phyloP scores from a whole-genome alignment of 108 stramenopile species.

The Parietichytrium sp. region DNA sequence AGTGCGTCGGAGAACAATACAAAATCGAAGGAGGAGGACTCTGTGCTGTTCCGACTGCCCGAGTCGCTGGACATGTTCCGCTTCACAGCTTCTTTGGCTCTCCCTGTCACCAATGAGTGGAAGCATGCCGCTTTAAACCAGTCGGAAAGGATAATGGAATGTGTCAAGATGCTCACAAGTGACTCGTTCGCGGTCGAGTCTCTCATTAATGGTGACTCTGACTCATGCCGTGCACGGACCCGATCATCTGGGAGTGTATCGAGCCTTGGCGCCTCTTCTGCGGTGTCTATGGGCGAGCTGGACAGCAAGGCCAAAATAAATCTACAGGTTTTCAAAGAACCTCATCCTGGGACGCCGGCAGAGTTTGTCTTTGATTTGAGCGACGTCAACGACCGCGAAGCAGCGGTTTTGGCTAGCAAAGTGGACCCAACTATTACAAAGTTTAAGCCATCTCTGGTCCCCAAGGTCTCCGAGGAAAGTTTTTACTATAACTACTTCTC shows the following conservation, averaged over 20 bases:
- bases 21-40: too few species aligned
- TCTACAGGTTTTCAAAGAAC: neutral
- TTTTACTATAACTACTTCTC: constrained; percentile 36
- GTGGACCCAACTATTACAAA: neutral
- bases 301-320: neutral
- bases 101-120: constrained; percentile 16
- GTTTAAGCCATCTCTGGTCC: constrained; percentile 26
- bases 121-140: neutral
- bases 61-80: neutral
- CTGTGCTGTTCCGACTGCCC: neutral
- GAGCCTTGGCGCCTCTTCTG: too few species aligned
- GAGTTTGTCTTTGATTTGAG: neutral
- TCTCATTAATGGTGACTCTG: neutral
- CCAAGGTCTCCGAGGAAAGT: constrained; percentile 22
- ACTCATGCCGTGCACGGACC: too few species aligned
- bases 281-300: too few species aligned
- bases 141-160: neutral
- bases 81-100: neutral
- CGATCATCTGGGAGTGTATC: too few species aligned
- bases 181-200: too few species aligned
- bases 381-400: neutral
- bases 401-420: neutral
- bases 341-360: neutral
- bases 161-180: too few species aligned
- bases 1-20: neutral